phyloP scores from a whole-genome alignment of 148 eudicot genomes.

The Nyssa sinensis region DNA sequence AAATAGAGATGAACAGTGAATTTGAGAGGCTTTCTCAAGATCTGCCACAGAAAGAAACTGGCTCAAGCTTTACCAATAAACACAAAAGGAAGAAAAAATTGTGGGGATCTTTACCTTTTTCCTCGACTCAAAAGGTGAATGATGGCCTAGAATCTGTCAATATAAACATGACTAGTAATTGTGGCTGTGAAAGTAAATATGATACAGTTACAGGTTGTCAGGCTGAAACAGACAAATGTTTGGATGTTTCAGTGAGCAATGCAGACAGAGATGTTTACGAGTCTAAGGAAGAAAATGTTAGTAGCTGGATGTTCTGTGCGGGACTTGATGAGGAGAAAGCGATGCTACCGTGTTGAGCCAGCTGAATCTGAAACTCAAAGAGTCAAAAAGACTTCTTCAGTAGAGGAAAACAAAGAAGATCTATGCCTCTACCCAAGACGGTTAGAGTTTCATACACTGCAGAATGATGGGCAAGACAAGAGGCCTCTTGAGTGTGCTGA shows the following conservation, averaged over 20 bases:
- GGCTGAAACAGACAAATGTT: slow-evolving; percentile 14
- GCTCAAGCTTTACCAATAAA: slow-evolving; percentile 29
- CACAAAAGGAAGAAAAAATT: slow-evolving; percentile 40
- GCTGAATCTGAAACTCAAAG: slow-evolving; percentile 27
- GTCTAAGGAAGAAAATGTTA: slow-evolving; percentile 31
- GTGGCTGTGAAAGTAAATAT: slow-evolving; percentile 16
- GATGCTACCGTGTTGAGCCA: slow-evolving; percentile 37
- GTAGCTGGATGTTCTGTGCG: slow-evolving; percentile 61
- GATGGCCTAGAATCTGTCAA: slow-evolving; percentile 20
- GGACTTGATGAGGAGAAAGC: slow-evolving; percentile 89
- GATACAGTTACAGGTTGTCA: slow-evolving; percentile 20
- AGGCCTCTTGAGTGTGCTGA: slow-evolving; percentile 24
- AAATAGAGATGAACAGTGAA: slow-evolving; percentile 24
- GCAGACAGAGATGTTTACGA: slow-evolving; percentile 22
- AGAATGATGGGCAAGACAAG: slow-evolving; percentile 21
- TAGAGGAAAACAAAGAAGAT: slow-evolving; percentile 18
- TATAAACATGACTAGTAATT: slow-evolving; percentile 21
- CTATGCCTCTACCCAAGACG: slow-evolving; percentile 16
- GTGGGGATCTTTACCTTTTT: slow-evolving; percentile 69
- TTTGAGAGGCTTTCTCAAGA: slow-evolving; percentile 24
- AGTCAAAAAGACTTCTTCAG: slow-evolving; percentile 21
- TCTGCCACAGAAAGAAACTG: slow-evolving; percentile 20
- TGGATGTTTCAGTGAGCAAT: slow-evolving; percentile 14
- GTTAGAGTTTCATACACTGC: slow-evolving; percentile 20
- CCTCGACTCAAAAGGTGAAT: slow-evolving; percentile 28